A percentile compares a stretch with the other conserved stretches of the same genome.
Conservation (phyloP, 2,329 filamentous ascomycete genomes). For the Cladosporium sp. region DNA sequence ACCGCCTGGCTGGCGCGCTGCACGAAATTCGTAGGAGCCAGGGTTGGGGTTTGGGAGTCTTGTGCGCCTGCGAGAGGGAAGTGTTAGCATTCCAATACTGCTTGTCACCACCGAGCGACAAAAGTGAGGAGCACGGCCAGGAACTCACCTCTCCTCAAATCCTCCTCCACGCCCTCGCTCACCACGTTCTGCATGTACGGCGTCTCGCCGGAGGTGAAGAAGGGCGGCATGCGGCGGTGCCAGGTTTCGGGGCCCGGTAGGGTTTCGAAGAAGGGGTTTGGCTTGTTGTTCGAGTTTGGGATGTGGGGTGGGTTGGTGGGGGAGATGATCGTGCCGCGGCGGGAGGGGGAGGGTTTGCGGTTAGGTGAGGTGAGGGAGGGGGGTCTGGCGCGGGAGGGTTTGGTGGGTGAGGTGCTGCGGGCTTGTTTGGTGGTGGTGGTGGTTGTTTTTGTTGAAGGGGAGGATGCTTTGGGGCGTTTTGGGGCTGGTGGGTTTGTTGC, state of each 20-base stretch:
- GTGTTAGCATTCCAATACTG: too few relatives aligned
- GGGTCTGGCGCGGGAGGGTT: not conserved
- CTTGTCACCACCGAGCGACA: too few relatives aligned
- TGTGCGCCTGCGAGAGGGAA: not conserved
- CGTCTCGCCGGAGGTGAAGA: constrained; percentile 31
- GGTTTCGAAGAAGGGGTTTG: constrained; percentile 27
- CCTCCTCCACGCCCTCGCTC: constrained; percentile 26
- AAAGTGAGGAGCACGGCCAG: too few relatives aligned
- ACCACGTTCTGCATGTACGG: constrained; percentile 24
- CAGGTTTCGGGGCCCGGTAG: constrained; percentile 28
- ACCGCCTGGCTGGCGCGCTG: not conserved
- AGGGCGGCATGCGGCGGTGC: constrained; percentile 27
- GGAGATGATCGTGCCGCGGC: constrained; percentile 14
- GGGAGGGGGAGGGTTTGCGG: not conserved
- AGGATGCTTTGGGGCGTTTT: not conserved
- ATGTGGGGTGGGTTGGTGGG: constrained; percentile 18
- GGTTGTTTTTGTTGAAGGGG: not conserved
- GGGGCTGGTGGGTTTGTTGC: not conserved
- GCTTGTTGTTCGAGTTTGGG: constrained; percentile 1
- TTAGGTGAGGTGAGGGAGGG: not conserved
- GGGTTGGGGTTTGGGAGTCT: not conserved
- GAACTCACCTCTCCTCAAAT: constrained; percentile 25
- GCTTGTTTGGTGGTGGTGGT: not conserved
- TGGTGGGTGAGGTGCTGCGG: not conserved
- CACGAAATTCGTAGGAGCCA: not conserved